Percentiles rank a stretch among this genome's conserved stretches.
Conservation (phyloP, 768 basidiomycete species). For the Psilocybe azurescens region DNA sequence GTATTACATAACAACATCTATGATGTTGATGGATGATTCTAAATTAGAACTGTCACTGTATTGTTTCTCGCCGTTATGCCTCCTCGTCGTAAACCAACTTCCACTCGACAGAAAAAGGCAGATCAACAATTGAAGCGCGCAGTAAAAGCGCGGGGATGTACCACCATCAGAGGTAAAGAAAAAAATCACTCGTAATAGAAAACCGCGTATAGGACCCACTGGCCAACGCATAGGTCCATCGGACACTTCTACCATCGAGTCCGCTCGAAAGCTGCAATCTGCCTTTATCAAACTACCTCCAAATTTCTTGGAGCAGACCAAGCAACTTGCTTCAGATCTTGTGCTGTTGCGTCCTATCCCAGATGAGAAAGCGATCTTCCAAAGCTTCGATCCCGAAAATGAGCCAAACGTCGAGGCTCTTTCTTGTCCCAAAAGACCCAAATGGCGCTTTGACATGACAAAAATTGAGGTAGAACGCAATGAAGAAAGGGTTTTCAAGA, state of each 20-base stretch:
- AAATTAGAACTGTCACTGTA: neutral
- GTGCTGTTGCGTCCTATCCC: constrained; percentile 63
- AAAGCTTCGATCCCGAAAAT: constrained; percentile 23
- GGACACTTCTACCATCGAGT: constrained; percentile 38
- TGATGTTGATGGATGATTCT: neutral
- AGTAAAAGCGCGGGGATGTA: constrained; percentile 79
- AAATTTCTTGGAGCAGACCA: constrained; percentile 65
- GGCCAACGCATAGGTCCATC: constrained; percentile 32
- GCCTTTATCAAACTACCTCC: constrained; percentile 68
- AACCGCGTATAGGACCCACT: constrained; percentile 36
- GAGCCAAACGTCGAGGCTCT: constrained; percentile 29
- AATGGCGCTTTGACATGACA: constrained; percentile 85
- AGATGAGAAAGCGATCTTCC: constrained; percentile 41
- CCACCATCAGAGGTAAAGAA: constrained; percentile 40
- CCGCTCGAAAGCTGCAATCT: constrained; percentile 66
- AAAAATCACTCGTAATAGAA: constrained; percentile 31
- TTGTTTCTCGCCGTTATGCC: constrained; percentile 32
- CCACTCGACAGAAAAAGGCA: constrained; percentile 72
- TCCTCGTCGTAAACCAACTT: constrained; percentile 57
- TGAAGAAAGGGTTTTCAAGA: constrained; percentile 82
- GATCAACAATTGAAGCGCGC: constrained; percentile 83
- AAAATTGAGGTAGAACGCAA: constrained; percentile 91
- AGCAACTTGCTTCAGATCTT: constrained; percentile 55
- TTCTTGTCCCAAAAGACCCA: constrained; percentile 74
- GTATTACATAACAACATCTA: neutral